Conservation (phyloP, 805 yeast genomes). For the Wickerhamomyces silvicola region DNA sequence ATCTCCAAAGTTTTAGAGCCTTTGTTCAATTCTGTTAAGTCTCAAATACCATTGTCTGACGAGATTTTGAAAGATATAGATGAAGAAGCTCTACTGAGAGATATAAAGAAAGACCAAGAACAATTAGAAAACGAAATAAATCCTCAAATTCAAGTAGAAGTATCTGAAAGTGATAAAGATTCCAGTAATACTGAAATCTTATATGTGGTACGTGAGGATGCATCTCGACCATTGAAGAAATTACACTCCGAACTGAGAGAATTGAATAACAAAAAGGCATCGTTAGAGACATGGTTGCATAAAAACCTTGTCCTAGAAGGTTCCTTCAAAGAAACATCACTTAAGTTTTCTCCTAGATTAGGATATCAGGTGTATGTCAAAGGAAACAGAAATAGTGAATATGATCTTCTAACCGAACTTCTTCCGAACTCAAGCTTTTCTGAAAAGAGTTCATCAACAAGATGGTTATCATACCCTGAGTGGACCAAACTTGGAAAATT, state of each 20-base stretch:
- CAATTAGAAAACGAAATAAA: constrained; percentile 8
- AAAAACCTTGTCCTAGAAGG: constrained; percentile 19
- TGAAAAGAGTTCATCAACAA: constrained; percentile 35
- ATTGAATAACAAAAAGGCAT: constrained; percentile 26
- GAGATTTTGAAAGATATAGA: constrained; percentile 38
- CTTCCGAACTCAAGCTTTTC: constrained; percentile 23
- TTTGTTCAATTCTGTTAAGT: constrained; percentile 25
- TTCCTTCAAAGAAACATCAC: constrained; percentile 25
- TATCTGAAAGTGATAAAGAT: background rate
- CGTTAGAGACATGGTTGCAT: too few species aligned
- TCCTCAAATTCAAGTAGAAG: constrained; percentile 8
- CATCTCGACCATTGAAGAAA: constrained; percentile 5
- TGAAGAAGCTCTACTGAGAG: constrained; percentile 30
- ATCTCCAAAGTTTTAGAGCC: constrained; percentile 21
- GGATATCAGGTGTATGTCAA: constrained; percentile 31
- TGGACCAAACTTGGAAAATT: constrained; percentile 49
- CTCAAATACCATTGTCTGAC: constrained; percentile 36
- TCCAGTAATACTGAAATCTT: background rate
- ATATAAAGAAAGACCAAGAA: constrained; percentile 19
- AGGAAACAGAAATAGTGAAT: constrained; percentile 19
- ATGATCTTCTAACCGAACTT: constrained; percentile 1
- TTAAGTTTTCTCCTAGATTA: constrained; percentile 35
- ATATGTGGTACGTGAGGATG: constrained; percentile 8
- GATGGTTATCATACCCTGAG: constrained; percentile 39
- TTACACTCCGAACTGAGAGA: constrained; percentile 14